Percentiles rank a stretch among this genome's conserved stretches.
These are phyloP conservation scores for Parachaetomium inaequale DNA, from an alignment of 495 filamentous ascomycete species.

Conservation along the genomic window DNA sequence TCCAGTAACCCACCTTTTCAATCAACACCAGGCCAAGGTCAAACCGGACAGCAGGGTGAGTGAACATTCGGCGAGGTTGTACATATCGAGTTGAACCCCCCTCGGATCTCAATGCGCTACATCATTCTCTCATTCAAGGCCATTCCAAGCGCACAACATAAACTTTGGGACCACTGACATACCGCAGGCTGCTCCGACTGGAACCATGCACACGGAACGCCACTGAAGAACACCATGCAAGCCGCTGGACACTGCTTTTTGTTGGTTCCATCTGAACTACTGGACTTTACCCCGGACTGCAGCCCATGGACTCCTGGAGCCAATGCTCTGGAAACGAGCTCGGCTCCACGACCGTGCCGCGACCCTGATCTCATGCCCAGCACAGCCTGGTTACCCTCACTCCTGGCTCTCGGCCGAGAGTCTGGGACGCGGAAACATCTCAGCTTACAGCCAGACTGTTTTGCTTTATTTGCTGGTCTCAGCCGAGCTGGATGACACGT, in stretches of 20 bases:
- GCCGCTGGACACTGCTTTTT: not conserved
- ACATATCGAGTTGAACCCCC: slow-evolving; percentile 42
- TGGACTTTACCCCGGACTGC: not conserved
- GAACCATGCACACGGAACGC: not conserved
- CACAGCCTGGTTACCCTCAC: not conserved
- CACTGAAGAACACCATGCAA: not conserved
- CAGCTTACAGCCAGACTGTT: not conserved
- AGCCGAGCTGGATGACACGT: not conserved
- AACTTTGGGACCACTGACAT: slow-evolving; percentile 28
- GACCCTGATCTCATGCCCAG: not conserved
- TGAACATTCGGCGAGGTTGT: slow-evolving; percentile 38
- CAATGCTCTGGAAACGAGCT: not conserved
- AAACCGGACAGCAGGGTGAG: slow-evolving; percentile 51
- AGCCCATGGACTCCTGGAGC: slow-evolving; percentile 1
- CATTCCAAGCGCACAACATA: slow-evolving; percentile 11
- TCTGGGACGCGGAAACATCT: not conserved
- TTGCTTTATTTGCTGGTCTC: slow-evolving; percentile 1
- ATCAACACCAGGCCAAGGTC: slow-evolving; percentile 31
- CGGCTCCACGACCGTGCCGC: not conserved
- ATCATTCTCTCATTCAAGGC: slow-evolving; percentile 21
- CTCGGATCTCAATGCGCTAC: slow-evolving; percentile 31
- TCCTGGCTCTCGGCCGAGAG: not conserved
- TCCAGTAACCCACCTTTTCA: slow-evolving; percentile 15
- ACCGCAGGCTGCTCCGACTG: slow-evolving; percentile 17
- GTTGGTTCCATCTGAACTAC: slow-evolving; percentile 1